Evolutionary conservation across 2,329 filamentous ascomycete species (phyloP).

Genomic region (Penicillium brasilianum): DNA sequence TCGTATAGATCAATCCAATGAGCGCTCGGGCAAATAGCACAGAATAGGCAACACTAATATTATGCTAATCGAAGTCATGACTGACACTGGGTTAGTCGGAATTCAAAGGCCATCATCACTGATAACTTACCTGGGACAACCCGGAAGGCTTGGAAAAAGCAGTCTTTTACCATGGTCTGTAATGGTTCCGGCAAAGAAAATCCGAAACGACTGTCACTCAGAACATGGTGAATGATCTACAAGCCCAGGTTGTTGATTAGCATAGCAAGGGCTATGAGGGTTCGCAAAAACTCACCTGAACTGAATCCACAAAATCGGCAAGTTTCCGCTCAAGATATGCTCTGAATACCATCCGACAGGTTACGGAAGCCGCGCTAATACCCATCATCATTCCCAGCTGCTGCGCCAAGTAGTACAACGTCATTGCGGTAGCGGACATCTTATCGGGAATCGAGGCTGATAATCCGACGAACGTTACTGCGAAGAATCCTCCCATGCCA

Average conservation of each 20-base stretch:
- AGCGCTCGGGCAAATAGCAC: neutral
- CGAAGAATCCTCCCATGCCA: neutral
- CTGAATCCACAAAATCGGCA: neutral
- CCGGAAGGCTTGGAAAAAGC: neutral
- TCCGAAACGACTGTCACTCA: neutral
- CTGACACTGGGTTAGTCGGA: neutral
- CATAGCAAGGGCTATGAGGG: neutral
- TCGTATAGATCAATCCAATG: neutral
- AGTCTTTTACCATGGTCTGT: neutral
- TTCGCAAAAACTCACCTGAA: neutral
- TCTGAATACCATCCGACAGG: neutral
- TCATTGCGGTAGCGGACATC: neutral
- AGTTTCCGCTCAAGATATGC: neutral
- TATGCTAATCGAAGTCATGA: neutral
- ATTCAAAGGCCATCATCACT: neutral
- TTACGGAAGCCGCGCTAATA: neutral
- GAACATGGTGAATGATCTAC: neutral
- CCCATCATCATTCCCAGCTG: constrained; percentile 3
- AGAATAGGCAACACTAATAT: neutral
- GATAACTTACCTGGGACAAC: neutral
- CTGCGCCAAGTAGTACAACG: neutral
- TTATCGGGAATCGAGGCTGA: neutral
- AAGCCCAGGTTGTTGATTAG: neutral
- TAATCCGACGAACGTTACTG: neutral
- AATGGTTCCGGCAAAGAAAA: neutral